These are phyloP conservation scores for Lecanoromycetidae sp. DNA, from an alignment of 2,329 filamentous ascomycete species.

Conservation along the genomic window DNA sequence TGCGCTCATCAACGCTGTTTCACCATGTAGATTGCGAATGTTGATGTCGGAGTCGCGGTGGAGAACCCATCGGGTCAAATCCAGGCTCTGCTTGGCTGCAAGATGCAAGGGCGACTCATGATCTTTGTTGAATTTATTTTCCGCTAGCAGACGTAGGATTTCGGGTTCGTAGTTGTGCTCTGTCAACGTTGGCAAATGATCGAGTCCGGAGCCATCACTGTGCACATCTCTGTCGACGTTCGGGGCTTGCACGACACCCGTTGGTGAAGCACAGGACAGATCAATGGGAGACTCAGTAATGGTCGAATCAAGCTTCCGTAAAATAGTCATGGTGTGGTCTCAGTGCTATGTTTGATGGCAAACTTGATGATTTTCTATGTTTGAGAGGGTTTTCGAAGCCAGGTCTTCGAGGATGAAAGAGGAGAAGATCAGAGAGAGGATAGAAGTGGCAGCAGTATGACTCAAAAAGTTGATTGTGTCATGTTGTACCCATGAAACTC, in stretches of 20 bases:
- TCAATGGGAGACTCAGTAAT: not conserved
- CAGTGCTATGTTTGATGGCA: no score
- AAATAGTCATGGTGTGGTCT: slow-evolving; percentile 3
- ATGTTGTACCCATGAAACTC: not conserved
- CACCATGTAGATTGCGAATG: not conserved
- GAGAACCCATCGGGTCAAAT: not conserved
- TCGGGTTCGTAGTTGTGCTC: slow-evolving; percentile 1
- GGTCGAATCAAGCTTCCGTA: not conserved
- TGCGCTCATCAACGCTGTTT: slow-evolving; percentile 5
- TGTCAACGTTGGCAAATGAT: slow-evolving; percentile 3
- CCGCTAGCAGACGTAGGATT: slow-evolving; percentile 1
- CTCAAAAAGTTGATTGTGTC: no score
- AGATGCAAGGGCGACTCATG: slow-evolving; percentile 2
- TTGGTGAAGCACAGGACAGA: not conserved
- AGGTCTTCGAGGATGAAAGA: no score
- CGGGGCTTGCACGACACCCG: not conserved
- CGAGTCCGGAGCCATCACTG: not conserved
- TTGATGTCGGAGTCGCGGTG: not conserved
- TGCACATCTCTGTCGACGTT: not conserved
- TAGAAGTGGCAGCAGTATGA: no score
- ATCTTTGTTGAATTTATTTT: not conserved
- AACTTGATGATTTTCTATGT: not conserved
- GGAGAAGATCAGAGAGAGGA: no score
- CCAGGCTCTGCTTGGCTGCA: not conserved
- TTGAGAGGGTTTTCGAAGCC: not conserved